These are phyloP conservation scores for Zymoseptoria tritici DNA, from an alignment of 2,329 filamentous ascomycete species.

Conservation along the genomic window DNA sequence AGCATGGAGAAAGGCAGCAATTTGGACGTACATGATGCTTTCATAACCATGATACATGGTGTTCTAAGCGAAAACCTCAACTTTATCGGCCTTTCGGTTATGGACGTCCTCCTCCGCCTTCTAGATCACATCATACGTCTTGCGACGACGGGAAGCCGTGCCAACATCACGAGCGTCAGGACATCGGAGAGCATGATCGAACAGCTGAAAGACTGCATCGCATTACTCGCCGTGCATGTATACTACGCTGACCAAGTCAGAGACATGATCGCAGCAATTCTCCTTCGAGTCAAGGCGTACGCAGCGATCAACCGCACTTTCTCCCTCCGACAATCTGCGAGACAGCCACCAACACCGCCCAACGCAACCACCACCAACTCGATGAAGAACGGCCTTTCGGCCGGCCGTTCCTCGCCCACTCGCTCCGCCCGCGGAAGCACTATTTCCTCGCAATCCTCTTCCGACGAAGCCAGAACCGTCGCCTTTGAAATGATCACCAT, in stretches of 20 bases:
- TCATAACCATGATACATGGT: constrained; percentile 72
- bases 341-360: neutral
- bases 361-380: neutral
- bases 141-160: constrained; percentile 1
- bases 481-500: constrained; percentile 75
- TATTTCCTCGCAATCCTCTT: constrained; percentile 50
- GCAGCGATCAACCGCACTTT: constrained; percentile 5
- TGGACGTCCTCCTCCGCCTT: constrained; percentile 83
- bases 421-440: neutral
- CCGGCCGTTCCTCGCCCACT: neutral
- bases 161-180: neutral
- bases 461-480: constrained; percentile 51
- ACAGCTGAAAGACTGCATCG: constrained; percentile 71
- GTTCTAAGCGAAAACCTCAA: constrained; percentile 77
- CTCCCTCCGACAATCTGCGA: neutral
- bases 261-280: constrained; percentile 81
- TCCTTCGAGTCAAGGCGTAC: constrained; percentile 66
- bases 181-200: constrained; percentile 11
- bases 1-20: constrained; percentile 1
- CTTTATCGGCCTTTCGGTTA: constrained; percentile 89
- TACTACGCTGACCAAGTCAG: constrained; percentile 96
- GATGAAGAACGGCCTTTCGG: neutral
- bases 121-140: constrained; percentile 66
- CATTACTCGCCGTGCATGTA: constrained; percentile 85
- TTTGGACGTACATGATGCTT: constrained; percentile 63